phyloP scores from a whole-genome alignment of 1,284 basidiomycete genomes.

The Calocybe gambosa region DNA sequence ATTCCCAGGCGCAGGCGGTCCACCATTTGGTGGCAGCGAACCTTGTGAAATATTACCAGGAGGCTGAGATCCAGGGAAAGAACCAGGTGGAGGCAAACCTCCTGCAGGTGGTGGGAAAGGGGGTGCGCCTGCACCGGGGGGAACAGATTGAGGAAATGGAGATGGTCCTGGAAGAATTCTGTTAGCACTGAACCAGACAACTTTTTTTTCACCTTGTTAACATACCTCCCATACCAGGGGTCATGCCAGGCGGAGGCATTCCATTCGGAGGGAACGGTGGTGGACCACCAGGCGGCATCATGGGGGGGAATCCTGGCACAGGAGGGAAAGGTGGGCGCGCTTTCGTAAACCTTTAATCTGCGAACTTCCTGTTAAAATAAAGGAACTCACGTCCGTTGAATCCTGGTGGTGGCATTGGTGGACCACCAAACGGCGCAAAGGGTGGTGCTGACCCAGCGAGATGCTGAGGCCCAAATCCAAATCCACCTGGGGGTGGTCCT shows the following conservation, averaged over 20 bases:
- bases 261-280: constrained; percentile 62
- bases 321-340: constrained; percentile 71
- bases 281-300: constrained; percentile 47
- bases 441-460: constrained; percentile 51
- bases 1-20: constrained; percentile 26
- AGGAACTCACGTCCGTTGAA: constrained; percentile 44
- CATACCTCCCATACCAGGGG: constrained; percentile 15
- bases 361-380: not conserved
- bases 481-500: constrained; percentile 80
- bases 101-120: constrained; percentile 50
- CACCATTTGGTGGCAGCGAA: constrained; percentile 16
- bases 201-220: not conserved
- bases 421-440: constrained; percentile 39
- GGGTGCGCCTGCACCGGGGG: constrained; percentile 39
- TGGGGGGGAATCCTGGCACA: constrained; percentile 37
- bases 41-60: constrained; percentile 18
- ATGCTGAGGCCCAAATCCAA: constrained; percentile 74
- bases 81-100: constrained; percentile 19
- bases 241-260: constrained; percentile 14
- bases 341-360: constrained; percentile 17
- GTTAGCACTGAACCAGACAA: not conserved
- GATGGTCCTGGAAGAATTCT: not conserved
- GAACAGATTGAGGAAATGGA: constrained; percentile 38
- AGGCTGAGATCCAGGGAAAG: constrained; percentile 28
- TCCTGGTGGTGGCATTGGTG: constrained; percentile 35